Percentiles rank a stretch among this genome's conserved stretches.
Conservation (phyloP, 805 yeast species). For the Wickerhamomyces chambardii region DNA sequence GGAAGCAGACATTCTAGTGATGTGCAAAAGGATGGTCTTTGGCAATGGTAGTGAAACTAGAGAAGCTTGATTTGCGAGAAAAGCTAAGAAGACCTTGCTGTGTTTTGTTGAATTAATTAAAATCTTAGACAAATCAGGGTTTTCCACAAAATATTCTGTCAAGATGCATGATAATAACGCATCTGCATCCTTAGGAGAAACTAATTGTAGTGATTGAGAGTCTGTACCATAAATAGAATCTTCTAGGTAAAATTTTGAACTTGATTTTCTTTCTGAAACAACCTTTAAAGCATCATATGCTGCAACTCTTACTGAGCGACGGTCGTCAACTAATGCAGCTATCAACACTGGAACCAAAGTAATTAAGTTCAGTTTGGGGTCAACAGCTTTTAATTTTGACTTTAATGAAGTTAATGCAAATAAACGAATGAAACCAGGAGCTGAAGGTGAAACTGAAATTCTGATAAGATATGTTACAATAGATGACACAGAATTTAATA, state of each 20-base stretch:
- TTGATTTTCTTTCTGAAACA: slow-evolving; percentile 26
- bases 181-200: slow-evolving; percentile 59
- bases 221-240: slow-evolving; percentile 49
- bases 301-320: slow-evolving; percentile 39
- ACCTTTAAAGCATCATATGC: slow-evolving; percentile 28
- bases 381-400: slow-evolving; percentile 21
- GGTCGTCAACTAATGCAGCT: slow-evolving; percentile 42
- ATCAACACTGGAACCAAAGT: slow-evolving; percentile 51
- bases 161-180: slow-evolving; percentile 30
- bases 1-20: slow-evolving; percentile 27
- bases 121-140: slow-evolving; percentile 30
- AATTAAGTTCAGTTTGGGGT: slow-evolving; percentile 33
- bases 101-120: slow-evolving; percentile 42
- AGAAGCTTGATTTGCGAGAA: slow-evolving; percentile 61
- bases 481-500: slow-evolving; percentile 31
- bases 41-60: slow-evolving; percentile 41
- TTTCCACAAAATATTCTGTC: slow-evolving; percentile 42
- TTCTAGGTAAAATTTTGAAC: slow-evolving; percentile 35
- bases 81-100: slow-evolving; percentile 50
- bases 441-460: slow-evolving; percentile 43
- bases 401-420: slow-evolving; percentile 35
- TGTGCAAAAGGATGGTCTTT: slow-evolving; percentile 40
- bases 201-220: slow-evolving; percentile 39
- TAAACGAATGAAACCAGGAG: slow-evolving; percentile 50
- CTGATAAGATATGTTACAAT: slow-evolving; percentile 52